These are phyloP conservation scores for Penicillium carneum DNA, from an alignment of 2,329 filamentous ascomycete species.

Conservation along the genomic window DNA sequence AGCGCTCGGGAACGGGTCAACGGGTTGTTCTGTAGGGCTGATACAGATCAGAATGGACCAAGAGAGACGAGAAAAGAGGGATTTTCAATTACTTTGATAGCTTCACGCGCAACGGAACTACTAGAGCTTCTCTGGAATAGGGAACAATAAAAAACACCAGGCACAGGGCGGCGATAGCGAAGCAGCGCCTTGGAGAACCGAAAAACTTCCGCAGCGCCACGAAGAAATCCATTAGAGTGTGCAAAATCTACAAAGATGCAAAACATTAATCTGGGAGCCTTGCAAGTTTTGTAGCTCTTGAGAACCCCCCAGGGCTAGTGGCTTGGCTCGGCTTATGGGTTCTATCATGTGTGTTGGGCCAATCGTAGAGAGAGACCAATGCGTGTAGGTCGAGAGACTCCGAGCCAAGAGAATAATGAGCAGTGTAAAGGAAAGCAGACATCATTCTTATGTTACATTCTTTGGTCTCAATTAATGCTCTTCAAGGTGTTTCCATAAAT, in stretches of 20 bases:
- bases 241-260: background rate
- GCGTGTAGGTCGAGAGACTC: conserved; percentile 2
- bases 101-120: conserved; percentile 5
- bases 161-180: conserved; percentile 7
- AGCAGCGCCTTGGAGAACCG: conserved; percentile 4
- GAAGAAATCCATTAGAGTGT: background rate
- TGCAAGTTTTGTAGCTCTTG: conserved; percentile 1
- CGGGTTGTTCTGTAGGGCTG: conserved; percentile 8
- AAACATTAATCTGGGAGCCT: background rate
- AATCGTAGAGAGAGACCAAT: background rate
- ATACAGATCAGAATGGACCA: conserved; percentile 9
- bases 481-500: too few relatives aligned
- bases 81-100: conserved; percentile 4
- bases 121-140: conserved; percentile 11
- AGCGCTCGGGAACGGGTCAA: conserved; percentile 13
- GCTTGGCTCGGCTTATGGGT: conserved; percentile 12
- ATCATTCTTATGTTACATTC: background rate
- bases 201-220: conserved; percentile 3
- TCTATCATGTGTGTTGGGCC: conserved; percentile 5
- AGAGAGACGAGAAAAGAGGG: background rate
- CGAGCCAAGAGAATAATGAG: background rate
- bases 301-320: background rate
- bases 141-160: conserved; percentile 3
- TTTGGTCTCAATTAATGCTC: background rate
- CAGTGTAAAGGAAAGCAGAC: background rate